Base-by-base conservation (phyloP, 1,284 basidiomycete genomes). In the Hemileia vastatrix region DNA sequence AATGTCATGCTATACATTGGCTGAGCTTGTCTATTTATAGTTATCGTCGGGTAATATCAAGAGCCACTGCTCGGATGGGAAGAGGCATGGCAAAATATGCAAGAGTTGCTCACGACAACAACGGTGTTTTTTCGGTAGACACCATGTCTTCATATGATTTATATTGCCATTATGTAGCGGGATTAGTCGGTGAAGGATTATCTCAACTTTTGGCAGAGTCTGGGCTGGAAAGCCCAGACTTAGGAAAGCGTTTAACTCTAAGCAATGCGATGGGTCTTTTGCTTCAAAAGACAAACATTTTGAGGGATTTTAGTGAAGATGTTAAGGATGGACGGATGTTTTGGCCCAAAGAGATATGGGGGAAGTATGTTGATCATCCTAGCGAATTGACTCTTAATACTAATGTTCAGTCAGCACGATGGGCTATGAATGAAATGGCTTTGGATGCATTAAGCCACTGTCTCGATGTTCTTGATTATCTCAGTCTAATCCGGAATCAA, bases 141-240 rank as follows among this genome's bases (percentile, higher is more conserved):
- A 84, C 85, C 8, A 78, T 90, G 66, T 80, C 83, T 50, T 91
- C 96, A 70, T 96, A 94, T 77, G 91, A 97, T 76, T 82, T 97
- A 9, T 98, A 99, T 79, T 98, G 95, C 76, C 94, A 99, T 78
- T 97, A 95, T 76, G 95, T 97, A 66, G 95, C 94, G 2, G 95
- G 94, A 1, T 84, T 98, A 62, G 94, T 98, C 65, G 95, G 94
- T 56, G 95, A 99, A 77, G 94, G 95, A 62, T 82, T 96, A 52
- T 93, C 90, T 0, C 84, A 90, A 5, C 81, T 99, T 52, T 96
- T 94, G 78, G 81, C 88, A 15, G 87, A 88, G 6, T 91, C 90
- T 3, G 84, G 84, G 47, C 91, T 93, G 73, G 94, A 98, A 77
- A 81, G 81, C 0, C 74, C 81, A 0, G 88, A 84, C 81, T 78